Percentiles rank a stretch among this genome's conserved stretches.
Conservation (phyloP, 2,329 filamentous ascomycete species). For the Claviceps monticola region DNA sequence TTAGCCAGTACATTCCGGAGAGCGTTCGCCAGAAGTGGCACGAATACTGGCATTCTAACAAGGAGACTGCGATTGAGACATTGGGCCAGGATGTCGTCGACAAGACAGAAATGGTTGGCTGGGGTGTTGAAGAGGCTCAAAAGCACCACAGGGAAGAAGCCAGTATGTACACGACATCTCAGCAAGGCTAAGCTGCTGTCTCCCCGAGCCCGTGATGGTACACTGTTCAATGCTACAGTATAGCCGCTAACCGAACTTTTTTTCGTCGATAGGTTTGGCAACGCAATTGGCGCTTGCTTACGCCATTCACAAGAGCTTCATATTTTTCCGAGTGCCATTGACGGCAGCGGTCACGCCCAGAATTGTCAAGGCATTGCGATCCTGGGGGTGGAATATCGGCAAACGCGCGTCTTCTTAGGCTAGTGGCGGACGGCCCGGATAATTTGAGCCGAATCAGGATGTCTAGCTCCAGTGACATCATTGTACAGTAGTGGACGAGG, state of each 20-base stretch:
- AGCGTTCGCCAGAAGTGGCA: conserved; percentile 39
- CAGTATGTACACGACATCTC: conserved; percentile 43
- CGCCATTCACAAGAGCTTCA: conserved; percentile 94
- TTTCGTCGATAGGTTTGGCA: conserved; percentile 35
- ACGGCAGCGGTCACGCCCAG: conserved; percentile 86
- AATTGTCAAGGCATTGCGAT: conserved; percentile 74
- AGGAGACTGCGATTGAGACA: conserved; percentile 28
- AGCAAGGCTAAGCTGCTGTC: not conserved
- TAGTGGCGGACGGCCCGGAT: not conserved
- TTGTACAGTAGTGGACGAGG: not conserved
- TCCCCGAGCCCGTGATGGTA: not conserved
- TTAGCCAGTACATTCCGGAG: conserved; percentile 46
- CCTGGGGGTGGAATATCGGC: conserved; percentile 92
- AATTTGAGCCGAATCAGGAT: not conserved
- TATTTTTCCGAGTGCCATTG: conserved; percentile 86
- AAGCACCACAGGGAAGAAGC: conserved; percentile 49
- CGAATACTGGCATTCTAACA: conserved; percentile 34
- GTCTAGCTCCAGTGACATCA: not conserved
- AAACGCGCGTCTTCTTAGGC: conserved; percentile 36
- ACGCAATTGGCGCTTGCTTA: conserved; percentile 90
- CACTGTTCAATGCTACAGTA: not conserved
- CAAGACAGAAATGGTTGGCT: conserved; percentile 36
- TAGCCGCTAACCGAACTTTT: conserved; percentile 10
- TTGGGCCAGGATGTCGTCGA: conserved; percentile 30
- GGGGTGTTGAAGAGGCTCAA: conserved; percentile 51